Evolutionary conservation across 2,329 filamentous ascomycete genomes (phyloP).

Genomic region (Botrytis byssoidea): DNA sequence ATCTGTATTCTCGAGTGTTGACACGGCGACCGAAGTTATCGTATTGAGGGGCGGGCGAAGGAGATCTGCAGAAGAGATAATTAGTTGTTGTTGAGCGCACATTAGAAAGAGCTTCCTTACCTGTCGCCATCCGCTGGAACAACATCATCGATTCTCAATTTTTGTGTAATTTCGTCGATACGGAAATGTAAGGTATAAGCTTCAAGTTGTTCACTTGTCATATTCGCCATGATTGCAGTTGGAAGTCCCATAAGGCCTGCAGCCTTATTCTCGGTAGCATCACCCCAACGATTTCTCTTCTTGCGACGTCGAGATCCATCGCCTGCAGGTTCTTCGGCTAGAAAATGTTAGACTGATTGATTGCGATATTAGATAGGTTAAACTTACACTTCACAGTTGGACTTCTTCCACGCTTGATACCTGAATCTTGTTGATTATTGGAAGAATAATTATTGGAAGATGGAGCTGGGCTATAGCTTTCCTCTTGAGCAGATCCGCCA

Average conservation of each 20-base stretch:
- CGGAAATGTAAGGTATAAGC: constrained; percentile 94
- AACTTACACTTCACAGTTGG: constrained; percentile 69
- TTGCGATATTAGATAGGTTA: not conserved
- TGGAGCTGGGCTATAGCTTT: constrained; percentile 33
- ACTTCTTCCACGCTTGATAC: constrained; percentile 84
- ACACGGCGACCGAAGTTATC: constrained; percentile 99
- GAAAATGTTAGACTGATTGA: constrained; percentile 24
- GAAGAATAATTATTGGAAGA: constrained; percentile 22
- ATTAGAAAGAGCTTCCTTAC: constrained; percentile 53
- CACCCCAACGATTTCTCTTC: constrained; percentile 98
- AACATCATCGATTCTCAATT: constrained; percentile 98
- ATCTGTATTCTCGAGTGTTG: constrained; percentile 97
- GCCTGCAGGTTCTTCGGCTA: constrained; percentile 36
- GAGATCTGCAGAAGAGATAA: constrained; percentile 62
- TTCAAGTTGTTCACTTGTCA: constrained; percentile 97
- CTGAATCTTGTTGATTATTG: constrained; percentile 34
- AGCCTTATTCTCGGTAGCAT: constrained; percentile 96
- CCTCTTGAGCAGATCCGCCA: constrained; percentile 39
- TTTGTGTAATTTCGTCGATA: constrained; percentile 99
- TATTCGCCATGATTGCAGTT: constrained; percentile 93
- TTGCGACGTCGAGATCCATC: constrained; percentile 88
- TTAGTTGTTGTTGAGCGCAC: constrained; percentile 1
- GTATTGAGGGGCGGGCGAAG: constrained; percentile 93
- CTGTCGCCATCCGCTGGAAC: constrained; percentile 94
- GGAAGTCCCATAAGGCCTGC: constrained; percentile 96